Evolutionary conservation across 257 asterid species (phyloP).

Genomic region (Solanum pennellii): DNA sequence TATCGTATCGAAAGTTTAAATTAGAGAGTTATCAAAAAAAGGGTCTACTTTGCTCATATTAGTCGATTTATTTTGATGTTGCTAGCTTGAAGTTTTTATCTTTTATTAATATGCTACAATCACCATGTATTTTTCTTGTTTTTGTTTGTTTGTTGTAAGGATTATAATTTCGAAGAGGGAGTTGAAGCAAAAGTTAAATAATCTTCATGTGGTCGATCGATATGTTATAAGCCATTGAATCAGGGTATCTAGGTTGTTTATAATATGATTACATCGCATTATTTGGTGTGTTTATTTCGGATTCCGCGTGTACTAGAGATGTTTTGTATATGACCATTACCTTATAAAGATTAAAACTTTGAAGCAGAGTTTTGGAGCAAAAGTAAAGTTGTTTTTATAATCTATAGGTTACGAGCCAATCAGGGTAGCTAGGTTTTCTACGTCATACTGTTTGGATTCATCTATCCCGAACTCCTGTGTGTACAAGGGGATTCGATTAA

Average conservation of each 20-base stretch:
- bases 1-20: no score
- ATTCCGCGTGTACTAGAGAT: no score
- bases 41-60: background rate
- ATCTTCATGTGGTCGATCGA: background rate
- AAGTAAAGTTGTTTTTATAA: no score
- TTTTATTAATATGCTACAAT: no score
- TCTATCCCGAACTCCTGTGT: accelerated
- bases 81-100: no score
- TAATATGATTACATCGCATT: background rate
- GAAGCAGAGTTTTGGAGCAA: background rate
- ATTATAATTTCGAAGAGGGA: background rate
- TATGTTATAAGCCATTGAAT: no score
- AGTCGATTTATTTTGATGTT: background rate
- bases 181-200: background rate
- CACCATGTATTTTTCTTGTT: no score
- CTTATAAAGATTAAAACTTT: background rate
- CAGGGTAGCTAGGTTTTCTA: background rate
- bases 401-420: background rate
- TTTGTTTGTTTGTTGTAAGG: background rate
- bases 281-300: background rate
- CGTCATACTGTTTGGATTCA: background rate
- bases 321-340: background rate
- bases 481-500: background rate
- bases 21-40: no score
- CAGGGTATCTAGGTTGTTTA: no score